A percentile compares a stretch with the other conserved stretches of the same genome.
Conservation (phyloP, 2,329 filamentous ascomycete species). For the Elsinoe fawcettii region DNA sequence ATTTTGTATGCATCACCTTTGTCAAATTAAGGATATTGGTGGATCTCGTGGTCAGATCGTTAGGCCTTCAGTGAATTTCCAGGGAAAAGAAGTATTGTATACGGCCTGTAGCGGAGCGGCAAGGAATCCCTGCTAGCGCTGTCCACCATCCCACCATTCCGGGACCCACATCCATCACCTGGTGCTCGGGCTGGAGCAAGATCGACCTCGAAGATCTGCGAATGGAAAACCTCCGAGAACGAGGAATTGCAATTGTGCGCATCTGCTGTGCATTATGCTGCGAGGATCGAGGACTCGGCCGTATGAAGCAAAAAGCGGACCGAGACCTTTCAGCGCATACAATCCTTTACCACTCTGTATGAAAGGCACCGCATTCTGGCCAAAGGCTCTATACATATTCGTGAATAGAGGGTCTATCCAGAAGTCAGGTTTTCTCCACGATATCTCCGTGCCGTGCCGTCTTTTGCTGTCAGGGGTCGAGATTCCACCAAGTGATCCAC, state of each 20-base stretch:
- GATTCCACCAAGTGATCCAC: not conserved
- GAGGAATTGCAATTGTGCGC: not conserved
- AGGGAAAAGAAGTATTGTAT: not conserved
- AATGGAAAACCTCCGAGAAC: not conserved
- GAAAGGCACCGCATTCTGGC: not conserved
- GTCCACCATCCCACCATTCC: not conserved
- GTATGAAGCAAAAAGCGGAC: too few species aligned
- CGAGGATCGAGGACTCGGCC: too few species aligned
- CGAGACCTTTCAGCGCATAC: too few species aligned
- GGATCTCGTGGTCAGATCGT: not conserved
- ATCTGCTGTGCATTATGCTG: not conserved
- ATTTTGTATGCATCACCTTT: not conserved
- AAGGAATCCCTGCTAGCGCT: not conserved
- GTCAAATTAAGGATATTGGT: not conserved
- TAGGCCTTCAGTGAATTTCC: not conserved
- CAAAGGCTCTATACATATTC: not conserved
- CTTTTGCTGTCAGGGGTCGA: not conserved
- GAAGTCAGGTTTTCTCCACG: not conserved
- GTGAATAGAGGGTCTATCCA: not conserved
- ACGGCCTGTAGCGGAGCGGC: not conserved
- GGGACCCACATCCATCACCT: not conserved
- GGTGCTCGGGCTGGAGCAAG: not conserved
- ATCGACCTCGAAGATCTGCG: not conserved
- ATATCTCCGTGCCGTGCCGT: conserved; percentile 1
- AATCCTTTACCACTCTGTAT: not conserved